These are phyloP conservation scores for Sphagnum fallax DNA, from an alignment of 228 moss, liverwort and hornwort genomes.

Conservation along the genomic window DNA sequence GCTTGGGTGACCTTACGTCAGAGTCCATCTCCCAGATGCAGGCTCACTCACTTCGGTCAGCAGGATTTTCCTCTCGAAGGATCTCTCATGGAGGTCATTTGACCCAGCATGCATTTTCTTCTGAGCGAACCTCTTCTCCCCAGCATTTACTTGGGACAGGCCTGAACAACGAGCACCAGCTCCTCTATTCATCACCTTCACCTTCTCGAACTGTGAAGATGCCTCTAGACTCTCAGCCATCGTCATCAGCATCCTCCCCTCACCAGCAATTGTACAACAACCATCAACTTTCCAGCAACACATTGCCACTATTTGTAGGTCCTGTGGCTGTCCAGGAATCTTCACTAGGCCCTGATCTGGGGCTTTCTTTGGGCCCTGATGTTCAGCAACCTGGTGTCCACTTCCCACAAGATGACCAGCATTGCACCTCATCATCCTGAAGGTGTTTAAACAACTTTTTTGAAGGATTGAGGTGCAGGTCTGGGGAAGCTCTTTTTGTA, in stretches of 20 bases:
- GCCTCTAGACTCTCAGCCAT: constrained; percentile 8
- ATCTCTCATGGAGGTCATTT: constrained; percentile 6
- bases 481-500: neutral
- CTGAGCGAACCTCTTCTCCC: constrained; percentile 8
- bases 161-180: constrained; percentile 5
- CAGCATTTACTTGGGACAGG: constrained; percentile 1
- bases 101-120: constrained; percentile 10
- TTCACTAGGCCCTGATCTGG: constrained; percentile 26
- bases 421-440: constrained; percentile 7
- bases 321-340: constrained; percentile 9
- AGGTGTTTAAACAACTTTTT: neutral
- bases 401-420: constrained; percentile 14
- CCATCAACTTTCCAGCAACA: constrained; percentile 18
- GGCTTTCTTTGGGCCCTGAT: constrained; percentile 31
- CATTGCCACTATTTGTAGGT: constrained; percentile 8
- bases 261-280: constrained; percentile 6
- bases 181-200: constrained; percentile 7
- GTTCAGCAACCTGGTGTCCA: constrained; percentile 13
- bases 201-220: constrained; percentile 6
- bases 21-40: constrained; percentile 7
- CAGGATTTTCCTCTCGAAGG: constrained; percentile 2
- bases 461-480: neutral
- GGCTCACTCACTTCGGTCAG: neutral
- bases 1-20: constrained; percentile 2
- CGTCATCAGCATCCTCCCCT: constrained; percentile 5